Evolutionary conservation across 179 eudicot genomes (phyloP), one percentile per base, ranked within the genome.

Genomic region (Patellifolia procumbens): DNA sequence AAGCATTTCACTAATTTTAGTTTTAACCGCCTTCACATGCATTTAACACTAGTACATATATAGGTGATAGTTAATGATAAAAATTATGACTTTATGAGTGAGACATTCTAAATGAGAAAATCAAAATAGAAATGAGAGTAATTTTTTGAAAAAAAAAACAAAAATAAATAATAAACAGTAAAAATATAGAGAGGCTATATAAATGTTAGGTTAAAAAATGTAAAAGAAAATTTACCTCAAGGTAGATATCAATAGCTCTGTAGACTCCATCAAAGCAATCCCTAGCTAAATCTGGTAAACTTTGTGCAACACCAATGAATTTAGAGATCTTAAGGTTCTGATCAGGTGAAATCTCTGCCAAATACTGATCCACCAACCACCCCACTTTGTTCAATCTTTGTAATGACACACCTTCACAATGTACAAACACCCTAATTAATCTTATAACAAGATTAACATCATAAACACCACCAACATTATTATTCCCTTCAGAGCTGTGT

Each of bases 271-370:
- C 96, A 84, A 86, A 91, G 82, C 87, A 83, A 53, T 87, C 89
- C 68, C 92, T 88, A 4, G 92, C 91, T 69, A 80, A 82, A 88
- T 91, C 92, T 22, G 92, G 88, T 65, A 91, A 83, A 74, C 91
- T 87, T 62, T 84, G 87, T 17, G 89, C 90, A 75, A 91, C 86
- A 2, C 78, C 85, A 35, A 89, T 78, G 79, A 91, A 91, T 76
- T 83, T 91, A 8, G 96, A 82, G 42, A 87, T 75, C 77, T 85
- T 87, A 35, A 91, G 81, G 75, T 76, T 86, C 37, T 81, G 91
- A 81, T 91, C 96, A 51, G 96, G 96, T 24, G 92, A 87, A 34
- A 91, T 89, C 75, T 91, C 96, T n/a, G 86, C 85, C 78, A 91
- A 80, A 65, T 91, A 91, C 82, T 88, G 87, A 80, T 91, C 96